Conservation (phyloP, 768 basidiomycete species). For the Amanita pseudoporphyria region DNA sequence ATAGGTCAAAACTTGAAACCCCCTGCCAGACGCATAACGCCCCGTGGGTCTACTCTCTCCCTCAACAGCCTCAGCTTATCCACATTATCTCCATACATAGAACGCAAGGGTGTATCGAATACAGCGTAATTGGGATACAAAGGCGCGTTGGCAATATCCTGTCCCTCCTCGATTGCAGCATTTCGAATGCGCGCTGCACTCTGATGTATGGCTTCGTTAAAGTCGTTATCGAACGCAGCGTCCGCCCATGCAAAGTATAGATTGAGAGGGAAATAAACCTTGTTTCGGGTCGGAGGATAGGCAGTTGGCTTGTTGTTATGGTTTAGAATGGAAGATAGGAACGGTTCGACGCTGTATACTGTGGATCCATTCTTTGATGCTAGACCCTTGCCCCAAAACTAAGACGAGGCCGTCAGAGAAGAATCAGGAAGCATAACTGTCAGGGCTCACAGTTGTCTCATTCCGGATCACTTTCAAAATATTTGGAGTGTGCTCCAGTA, state of each 20-base stretch:
- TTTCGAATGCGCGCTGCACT: conserved; percentile 26
- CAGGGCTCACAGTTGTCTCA: conserved; percentile 22
- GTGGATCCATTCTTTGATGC: conserved; percentile 10
- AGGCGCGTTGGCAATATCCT: conserved; percentile 22
- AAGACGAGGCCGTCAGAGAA: not conserved
- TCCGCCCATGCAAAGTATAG: conserved; percentile 17
- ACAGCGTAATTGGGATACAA: conserved; percentile 35
- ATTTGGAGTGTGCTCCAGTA: conserved; percentile 19
- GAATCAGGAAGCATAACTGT: not conserved
- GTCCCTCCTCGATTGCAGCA: conserved; percentile 23
- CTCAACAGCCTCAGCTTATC: conserved; percentile 23
- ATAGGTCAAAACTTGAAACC: conserved; percentile 43
- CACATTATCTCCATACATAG: conserved; percentile 35
- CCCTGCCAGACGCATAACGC: conserved; percentile 43
- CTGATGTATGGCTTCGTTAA: conserved; percentile 24
- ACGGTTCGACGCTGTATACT: conserved; percentile 34
- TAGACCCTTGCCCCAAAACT: not conserved
- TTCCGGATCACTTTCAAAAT: conserved; percentile 25
- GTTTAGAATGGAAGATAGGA: conserved; percentile 29
- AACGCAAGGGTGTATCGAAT: conserved; percentile 29
- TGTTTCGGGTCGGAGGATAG: conserved; percentile 27
- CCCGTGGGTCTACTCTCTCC: conserved; percentile 32
- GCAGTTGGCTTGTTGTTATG: conserved; percentile 29
- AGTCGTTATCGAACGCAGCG: conserved; percentile 13
- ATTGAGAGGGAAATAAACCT: conserved; percentile 19